These are phyloP conservation scores for Amyloporia xantha DNA, from an alignment of 768 basidiomycete genomes.

Conservation along the genomic window DNA sequence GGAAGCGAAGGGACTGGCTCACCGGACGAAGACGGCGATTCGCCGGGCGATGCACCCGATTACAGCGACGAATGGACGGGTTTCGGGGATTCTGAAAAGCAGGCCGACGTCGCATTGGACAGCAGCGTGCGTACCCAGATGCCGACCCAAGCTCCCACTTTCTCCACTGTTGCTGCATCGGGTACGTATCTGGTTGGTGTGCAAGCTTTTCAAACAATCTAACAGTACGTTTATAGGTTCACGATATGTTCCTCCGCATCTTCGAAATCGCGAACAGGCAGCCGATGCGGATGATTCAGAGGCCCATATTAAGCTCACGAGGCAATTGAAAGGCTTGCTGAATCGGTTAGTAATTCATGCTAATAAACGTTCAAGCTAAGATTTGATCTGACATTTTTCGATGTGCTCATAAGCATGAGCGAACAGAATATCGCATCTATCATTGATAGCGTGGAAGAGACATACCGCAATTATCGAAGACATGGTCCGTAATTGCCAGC, in stretches of 20 bases:
- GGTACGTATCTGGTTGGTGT: neutral
- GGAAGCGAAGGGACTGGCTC: neutral
- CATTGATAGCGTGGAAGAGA: conserved; percentile 62
- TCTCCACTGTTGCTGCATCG: neutral
- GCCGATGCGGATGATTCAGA: conserved; percentile 29
- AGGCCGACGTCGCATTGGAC: neutral
- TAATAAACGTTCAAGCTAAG: too few species aligned
- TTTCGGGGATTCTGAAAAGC: neutral
- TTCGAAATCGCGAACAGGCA: conserved; percentile 45
- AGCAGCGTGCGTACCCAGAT: too few species aligned
- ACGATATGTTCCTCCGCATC: conserved; percentile 78
- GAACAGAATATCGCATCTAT: conserved; percentile 83
- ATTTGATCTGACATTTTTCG: too few species aligned
- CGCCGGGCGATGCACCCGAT: neutral
- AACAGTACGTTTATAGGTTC: neutral
- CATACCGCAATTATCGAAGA: conserved; percentile 71
- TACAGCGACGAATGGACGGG: neutral
- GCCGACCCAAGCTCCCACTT: neutral
- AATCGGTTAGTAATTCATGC: conserved; percentile 68
- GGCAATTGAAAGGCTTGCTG: conserved; percentile 80
- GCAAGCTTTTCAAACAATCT: neutral
- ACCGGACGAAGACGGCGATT: conserved; percentile 2
- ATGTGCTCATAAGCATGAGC: conserved; percentile 42
- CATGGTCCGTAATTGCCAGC: conserved; percentile 47
- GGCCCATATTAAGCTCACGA: conserved; percentile 49